Conservation (phyloP, 2,329 filamentous ascomycete species). For the Neofusicoccum cordaticola region DNA sequence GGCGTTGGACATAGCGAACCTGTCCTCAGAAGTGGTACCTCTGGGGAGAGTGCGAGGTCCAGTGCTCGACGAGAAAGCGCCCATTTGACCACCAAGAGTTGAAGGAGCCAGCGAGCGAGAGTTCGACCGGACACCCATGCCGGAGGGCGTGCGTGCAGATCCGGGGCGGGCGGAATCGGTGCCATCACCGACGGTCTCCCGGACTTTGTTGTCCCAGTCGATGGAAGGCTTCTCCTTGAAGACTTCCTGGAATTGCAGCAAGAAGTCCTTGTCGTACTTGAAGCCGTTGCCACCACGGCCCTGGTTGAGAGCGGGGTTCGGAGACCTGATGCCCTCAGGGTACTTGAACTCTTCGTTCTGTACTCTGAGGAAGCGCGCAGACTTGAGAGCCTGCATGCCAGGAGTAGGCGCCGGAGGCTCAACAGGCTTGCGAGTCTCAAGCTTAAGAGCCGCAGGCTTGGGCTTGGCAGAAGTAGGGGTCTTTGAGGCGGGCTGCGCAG, state of each 20-base stretch:
- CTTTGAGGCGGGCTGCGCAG: conserved; percentile 47
- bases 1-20: conserved; percentile 51
- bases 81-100: conserved; percentile 55
- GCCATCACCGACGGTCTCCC: conserved; percentile 80
- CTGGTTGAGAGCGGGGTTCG: conserved; percentile 88
- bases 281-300: conserved; percentile 71
- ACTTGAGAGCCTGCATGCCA: conserved; percentile 88
- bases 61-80: conserved; percentile 56
- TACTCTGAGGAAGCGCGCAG: conserved; percentile 80
- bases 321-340: conserved; percentile 78
- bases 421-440: conserved; percentile 79
- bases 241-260: conserved; percentile 92
- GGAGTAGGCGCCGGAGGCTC: conserved; percentile 92
- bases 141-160: conserved; percentile 56
- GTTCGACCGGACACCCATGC: conserved; percentile 50
- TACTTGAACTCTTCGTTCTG: conserved; percentile 73
- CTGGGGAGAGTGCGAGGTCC: conserved; percentile 60
- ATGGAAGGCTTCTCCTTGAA: conserved; percentile 95
- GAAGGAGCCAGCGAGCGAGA: conserved; percentile 22
- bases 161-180: conserved; percentile 63
- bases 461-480: conserved; percentile 59
- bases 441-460: conserved; percentile 86
- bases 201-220: conserved; percentile 87
- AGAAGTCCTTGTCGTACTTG: conserved; percentile 92
- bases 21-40: conserved; percentile 73